Conservation (phyloP, 1,139 yeast species). For the Candida sanyaensis region DNA sequence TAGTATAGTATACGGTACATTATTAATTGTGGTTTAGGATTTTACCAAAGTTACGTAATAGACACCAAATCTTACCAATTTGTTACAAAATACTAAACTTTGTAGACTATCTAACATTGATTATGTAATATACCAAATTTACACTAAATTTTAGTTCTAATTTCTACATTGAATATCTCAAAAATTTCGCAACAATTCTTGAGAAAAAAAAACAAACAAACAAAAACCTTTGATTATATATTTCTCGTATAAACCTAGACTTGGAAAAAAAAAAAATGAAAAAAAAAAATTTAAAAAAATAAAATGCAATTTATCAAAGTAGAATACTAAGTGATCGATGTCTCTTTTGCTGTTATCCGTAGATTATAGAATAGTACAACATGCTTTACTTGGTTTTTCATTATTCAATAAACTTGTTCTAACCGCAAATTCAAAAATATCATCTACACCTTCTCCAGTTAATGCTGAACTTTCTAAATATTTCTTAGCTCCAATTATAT, state of each 20-base stretch:
- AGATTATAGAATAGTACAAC: constrained; percentile 36
- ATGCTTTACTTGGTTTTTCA: constrained; percentile 28
- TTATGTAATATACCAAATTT: too few species aligned
- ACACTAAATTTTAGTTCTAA: too few species aligned
- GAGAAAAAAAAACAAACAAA: not conserved
- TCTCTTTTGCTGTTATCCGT: not conserved
- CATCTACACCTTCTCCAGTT: constrained; percentile 83
- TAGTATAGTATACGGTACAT: too few species aligned
- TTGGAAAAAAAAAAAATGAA: too few species aligned
- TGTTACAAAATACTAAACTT: too few species aligned
- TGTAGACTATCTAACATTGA: too few species aligned
- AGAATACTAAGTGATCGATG: not conserved
- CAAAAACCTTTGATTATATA: too few species aligned
- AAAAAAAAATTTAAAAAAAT: too few species aligned
- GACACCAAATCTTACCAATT: too few species aligned
- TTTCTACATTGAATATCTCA: not conserved
- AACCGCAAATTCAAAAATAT: constrained; percentile 75
- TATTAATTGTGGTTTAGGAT: too few species aligned
- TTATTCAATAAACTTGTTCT: constrained; percentile 57
- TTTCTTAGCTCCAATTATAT: constrained; percentile 65
- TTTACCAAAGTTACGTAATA: too few species aligned
- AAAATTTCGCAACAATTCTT: not conserved
- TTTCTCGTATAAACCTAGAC: too few species aligned
- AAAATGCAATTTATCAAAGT: not conserved
- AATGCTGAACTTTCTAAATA: constrained; percentile 76